phyloP scores from a whole-genome alignment of 2,329 filamentous ascomycete species.

The Alternaria alternata region DNA sequence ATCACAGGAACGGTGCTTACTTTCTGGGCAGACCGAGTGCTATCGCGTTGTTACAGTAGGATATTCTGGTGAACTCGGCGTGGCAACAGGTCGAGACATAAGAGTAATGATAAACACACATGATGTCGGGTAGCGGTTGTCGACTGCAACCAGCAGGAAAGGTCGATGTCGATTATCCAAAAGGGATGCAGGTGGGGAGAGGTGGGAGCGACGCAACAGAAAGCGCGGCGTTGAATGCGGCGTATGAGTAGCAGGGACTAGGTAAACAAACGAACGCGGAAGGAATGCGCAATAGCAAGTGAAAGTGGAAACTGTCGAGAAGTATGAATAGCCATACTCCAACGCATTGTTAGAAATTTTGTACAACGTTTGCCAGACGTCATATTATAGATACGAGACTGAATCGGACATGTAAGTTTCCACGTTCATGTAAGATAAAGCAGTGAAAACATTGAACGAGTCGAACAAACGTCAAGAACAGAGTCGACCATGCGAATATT shows the following conservation, averaged over 20 bases:
- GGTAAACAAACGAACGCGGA: constrained; percentile 14
- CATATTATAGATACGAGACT: background rate
- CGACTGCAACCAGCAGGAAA: constrained; percentile 16
- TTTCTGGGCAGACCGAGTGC: constrained; percentile 27
- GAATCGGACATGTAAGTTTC: background rate
- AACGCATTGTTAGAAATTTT: background rate
- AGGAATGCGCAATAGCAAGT: constrained; percentile 7
- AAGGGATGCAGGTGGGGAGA: constrained; percentile 6
- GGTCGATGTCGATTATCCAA: constrained; percentile 12
- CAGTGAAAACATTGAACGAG: background rate
- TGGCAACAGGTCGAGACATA: constrained; percentile 46
- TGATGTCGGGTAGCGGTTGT: constrained; percentile 26
- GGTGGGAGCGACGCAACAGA: background rate
- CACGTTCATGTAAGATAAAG: background rate
- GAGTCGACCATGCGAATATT: background rate
- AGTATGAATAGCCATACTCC: background rate
- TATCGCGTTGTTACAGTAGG: constrained; percentile 44
- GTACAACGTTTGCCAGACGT: background rate
- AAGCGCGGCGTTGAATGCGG: constrained; percentile 1
- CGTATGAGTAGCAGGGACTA: background rate
- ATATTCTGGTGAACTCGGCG: constrained; percentile 37
- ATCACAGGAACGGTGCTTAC: constrained; percentile 17
- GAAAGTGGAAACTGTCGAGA: constrained; percentile 1
- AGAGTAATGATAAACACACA: constrained; percentile 49
- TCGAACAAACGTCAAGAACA: background rate